Percentiles rank a stretch among this genome's conserved stretches.
Conservation (phyloP, 2,329 filamentous ascomycete genomes). For the Botrytis tulipae region DNA sequence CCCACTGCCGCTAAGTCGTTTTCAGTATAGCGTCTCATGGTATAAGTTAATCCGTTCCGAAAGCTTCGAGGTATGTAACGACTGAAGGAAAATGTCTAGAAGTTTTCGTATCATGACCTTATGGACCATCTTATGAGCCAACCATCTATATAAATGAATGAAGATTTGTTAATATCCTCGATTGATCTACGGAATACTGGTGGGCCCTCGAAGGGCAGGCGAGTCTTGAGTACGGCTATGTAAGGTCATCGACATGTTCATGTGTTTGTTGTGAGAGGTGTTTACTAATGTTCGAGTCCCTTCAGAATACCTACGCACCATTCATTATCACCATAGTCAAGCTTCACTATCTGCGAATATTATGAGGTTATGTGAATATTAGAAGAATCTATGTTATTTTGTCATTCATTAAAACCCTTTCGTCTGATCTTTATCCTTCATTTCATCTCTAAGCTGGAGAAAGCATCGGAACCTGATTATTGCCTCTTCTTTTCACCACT, state of each 20-base stretch:
- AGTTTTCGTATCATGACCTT: background rate
- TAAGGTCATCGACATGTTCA: background rate
- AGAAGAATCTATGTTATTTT: background rate
- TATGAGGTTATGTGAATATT: background rate
- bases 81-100: slow-evolving; percentile 14
- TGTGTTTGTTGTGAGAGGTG: slow-evolving; percentile 10
- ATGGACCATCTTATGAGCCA: background rate
- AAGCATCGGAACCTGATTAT: background rate
- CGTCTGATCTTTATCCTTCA: slow-evolving; percentile 5
- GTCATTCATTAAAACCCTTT: slow-evolving; percentile 1
- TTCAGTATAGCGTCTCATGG: background rate
- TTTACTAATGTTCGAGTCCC: slow-evolving; percentile 9
- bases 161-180: background rate
- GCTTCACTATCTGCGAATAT: background rate
- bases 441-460: background rate
- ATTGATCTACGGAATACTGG: slow-evolving; percentile 7
- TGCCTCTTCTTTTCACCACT: background rate
- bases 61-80: slow-evolving; percentile 10
- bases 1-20: background rate
- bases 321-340: slow-evolving; percentile 6
- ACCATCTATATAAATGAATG: background rate
- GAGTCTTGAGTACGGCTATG: slow-evolving; percentile 2
- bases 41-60: background rate
- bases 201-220: slow-evolving; percentile 19
- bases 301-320: slow-evolving; percentile 9